A percentile compares a stretch with the other conserved stretches of the same genome.
These are phyloP conservation scores for Mallotus japonicus DNA, from an alignment of 441 rosid genomes.

Conservation along the genomic window DNA sequence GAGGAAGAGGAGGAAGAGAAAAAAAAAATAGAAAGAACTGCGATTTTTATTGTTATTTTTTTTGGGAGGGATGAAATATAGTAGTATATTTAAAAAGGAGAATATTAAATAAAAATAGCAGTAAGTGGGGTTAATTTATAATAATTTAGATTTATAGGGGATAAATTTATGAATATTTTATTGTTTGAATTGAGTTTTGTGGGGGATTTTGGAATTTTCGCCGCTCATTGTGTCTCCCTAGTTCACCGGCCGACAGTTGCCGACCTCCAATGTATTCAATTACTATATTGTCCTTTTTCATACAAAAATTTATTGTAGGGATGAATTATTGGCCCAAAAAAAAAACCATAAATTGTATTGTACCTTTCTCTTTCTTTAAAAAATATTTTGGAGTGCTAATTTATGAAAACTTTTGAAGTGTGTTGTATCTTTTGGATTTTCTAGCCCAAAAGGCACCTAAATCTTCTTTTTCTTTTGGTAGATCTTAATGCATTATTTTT, in stretches of 20 bases:
- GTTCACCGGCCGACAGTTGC: slow-evolving; percentile 66
- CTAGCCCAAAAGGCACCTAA: too few species aligned
- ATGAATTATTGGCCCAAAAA: too few species aligned
- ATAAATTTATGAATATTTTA: not conserved
- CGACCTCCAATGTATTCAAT: slow-evolving; percentile 42
- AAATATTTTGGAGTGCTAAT: too few species aligned
- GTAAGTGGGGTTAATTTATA: not conserved
- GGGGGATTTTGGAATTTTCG: slow-evolving; percentile 22
- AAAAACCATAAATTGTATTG: too few species aligned
- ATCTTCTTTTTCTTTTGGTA: too few species aligned
- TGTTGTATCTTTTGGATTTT: too few species aligned
- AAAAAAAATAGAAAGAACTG: not conserved
- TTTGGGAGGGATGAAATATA: not conserved
- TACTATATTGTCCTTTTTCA: slow-evolving; percentile 37
- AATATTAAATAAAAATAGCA: not conserved
- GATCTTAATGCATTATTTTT: too few species aligned
- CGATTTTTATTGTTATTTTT: not conserved
- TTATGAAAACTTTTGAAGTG: too few species aligned
- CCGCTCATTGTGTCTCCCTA: slow-evolving; percentile 40
- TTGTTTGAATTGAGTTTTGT: slow-evolving; percentile 9
- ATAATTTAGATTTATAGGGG: slow-evolving; percentile 2
- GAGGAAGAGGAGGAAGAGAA: not conserved
- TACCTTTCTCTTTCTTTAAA: too few species aligned
- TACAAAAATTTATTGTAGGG: slow-evolving; percentile 6
- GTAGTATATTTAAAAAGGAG: not conserved